Evolutionary conservation across 2,329 filamentous ascomycete species (phyloP), one percentile per base, ranked within the genome.

Genomic region (Graphiopsis chlorocephala): DNA sequence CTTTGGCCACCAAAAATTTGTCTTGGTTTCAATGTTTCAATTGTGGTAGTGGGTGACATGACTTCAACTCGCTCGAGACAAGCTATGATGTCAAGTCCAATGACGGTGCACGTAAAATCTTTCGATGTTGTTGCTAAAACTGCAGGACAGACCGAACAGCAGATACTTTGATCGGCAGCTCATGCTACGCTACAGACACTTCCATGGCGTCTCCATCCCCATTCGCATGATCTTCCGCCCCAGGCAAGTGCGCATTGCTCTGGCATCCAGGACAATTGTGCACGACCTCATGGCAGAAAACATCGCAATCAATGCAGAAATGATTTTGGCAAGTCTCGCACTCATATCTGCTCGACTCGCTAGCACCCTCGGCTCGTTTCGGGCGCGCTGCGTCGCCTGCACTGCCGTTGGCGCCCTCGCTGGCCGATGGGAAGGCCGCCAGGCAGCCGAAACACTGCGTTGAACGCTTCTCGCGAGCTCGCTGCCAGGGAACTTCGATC

Each of bases 301-400:
- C 88, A 77, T 99, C 95, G 77, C 95, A 99, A 76, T 99, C 95
- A 69, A 99, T 96, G 81, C 95, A 99, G 76, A 98, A 99, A 78
- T 98, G 94, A 66, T 91, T 88, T 3, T 85, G 79, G 77, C 95
- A 99, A n/a, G 89, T 88, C 70, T 90, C 86, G 76, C 95, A 99
- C 65, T 91, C 91, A 75, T 99, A 99, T 60, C 95, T 83, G 56
- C 90, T 88, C 74, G 90, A 95, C 80, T 96, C 92, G 75, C 91
- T 94, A 50, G 93, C 89, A 1, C 90, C 75, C 59, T 75, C 70
- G 20, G 71, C 74, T 29, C 69, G 67, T 64, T 67, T 71, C 42
- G 50, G 61, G 29, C 58, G 64, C 31, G 52, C 52, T 15, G 14
- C 23, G 4, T 58, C 55, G 20, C 55, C 55, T 38, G 12, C n/a